Base-by-base conservation (phyloP, 495 filamentous ascomycete species). In the Tirmania nivea region DNA sequence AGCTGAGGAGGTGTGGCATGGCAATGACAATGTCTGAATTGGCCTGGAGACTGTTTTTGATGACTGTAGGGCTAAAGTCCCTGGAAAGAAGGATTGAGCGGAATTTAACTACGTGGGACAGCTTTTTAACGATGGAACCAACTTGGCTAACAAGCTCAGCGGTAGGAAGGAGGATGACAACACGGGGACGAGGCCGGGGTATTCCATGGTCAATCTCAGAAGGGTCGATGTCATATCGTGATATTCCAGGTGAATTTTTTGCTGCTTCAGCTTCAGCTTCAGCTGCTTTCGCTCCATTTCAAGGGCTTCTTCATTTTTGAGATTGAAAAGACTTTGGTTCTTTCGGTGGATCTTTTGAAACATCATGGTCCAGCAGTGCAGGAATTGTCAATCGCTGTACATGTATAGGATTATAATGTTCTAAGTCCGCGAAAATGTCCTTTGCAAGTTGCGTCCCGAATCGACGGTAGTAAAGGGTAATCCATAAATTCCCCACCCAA, bases 71-170 rank as follows among this genome's bases (percentile, higher is more conserved):
- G 25, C 75, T 79, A 57, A 81, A 73, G 53, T 73, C 77, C 16
- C 87, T 78, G n/a, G 86, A 85, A 54, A 97, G 78, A 10, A 80
- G 69, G 21, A 79, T 79, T 10, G 83, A 78, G 59, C 83, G 83
- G 68, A 84, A 87, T 61, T 93, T 94, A 63, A 81, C 75, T 0
- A 74, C 72, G 60, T 97, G 92, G 1, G 82, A 78, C 51, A 97
- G 70, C 1, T 72, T 69, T 65, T 96, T 97, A 20, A 83, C 75
- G 45, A 93, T 75, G 34, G 62, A 65, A 49, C 81, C 80, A 21
- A 96, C 83, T 66, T 97, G 90, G 8, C 75, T 70, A n/a, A 94
- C 92, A 34, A 97, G 74, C 67, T 97, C 90, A 3, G 88, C 78
- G 8, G 92, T 94, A 2, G 90, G 90, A n/a, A 96, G 77, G 14